Base-by-base conservation (phyloP, 2,329 filamentous ascomycete genomes). In the Beauveria caledonica region DNA sequence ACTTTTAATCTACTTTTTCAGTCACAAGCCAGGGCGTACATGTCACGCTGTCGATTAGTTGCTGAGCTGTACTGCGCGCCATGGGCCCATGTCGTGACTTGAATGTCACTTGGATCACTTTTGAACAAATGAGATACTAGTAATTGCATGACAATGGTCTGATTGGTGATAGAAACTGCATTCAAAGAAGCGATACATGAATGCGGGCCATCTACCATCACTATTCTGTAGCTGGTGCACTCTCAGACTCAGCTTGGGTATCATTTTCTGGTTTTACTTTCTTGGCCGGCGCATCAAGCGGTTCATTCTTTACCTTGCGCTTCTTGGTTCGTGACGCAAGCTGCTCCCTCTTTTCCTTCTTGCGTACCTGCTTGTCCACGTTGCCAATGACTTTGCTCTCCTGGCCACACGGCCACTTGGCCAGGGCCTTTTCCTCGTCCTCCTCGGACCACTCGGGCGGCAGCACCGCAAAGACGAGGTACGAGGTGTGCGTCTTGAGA, bases 401-500 rank as follows among this genome's bases (percentile, higher is more conserved):
- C 44, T 77, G 75, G 27, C 78, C 80, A 57, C 84, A 82, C 0
- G 86, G 85, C 83, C 86, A 91, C 64, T 80, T 83, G 57, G 81
- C 78, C 64, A 81, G 75, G 55, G 86, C 86, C 33, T 80, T 80
- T 36, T 81, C 81, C 74, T 99, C 94, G 65, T 96, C 90, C 62
- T 88, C 89, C 40, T 85, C 87, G 0, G 79, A 86, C 94, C 94
- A 99, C 63, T 89, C 86, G 48, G 86, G 81, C n/a, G 94, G 93
- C 62, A 99, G 75, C 3, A 94, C 78, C 0, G 94, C 94, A 76
- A 99, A 99, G 5, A 95, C 89, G 5, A 99, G 81, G 72, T 99
- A 99, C n/a, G 89, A 94, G 0, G 94, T 99, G 74, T 99, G 94
- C 8, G 90, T 94, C 80, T 96, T 97, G 62, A 97, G 77, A 69